Conservation (phyloP, 768 basidiomycete species). For the Mycena kentingensis region DNA sequence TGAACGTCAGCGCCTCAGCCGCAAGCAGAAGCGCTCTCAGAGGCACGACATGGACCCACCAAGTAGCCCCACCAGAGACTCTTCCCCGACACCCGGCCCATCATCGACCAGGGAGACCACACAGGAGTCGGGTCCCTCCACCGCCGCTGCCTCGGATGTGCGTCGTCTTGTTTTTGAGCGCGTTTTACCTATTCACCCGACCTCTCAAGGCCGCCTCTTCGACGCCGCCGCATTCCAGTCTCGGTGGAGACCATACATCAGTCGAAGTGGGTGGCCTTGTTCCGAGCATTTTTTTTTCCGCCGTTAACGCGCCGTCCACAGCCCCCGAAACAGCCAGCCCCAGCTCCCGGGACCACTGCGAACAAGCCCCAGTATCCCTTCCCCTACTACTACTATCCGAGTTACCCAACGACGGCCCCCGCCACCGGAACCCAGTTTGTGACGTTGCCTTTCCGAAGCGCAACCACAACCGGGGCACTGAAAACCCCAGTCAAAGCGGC, state of each 20-base stretch:
- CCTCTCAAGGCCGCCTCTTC: slow-evolving; percentile 38
- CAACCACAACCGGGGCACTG: slow-evolving; percentile 42
- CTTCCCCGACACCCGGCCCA: slow-evolving; percentile 51
- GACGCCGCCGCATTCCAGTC: slow-evolving; percentile 62
- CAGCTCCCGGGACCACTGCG: slow-evolving; percentile 29
- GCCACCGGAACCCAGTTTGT: slow-evolving; percentile 24
- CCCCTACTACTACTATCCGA: slow-evolving; percentile 39
- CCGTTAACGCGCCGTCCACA: no score
- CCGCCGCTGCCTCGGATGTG: slow-evolving; percentile 37
- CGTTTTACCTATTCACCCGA: slow-evolving; percentile 20
- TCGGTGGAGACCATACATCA: slow-evolving; percentile 59
- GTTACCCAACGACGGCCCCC: no score
- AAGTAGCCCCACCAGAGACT: slow-evolving; percentile 40
- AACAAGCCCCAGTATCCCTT: slow-evolving; percentile 31
- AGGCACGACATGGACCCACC: slow-evolving; percentile 42
- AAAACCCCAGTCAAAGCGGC: slow-evolving; percentile 45
- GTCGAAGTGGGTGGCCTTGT: slow-evolving; percentile 25
- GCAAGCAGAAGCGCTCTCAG: slow-evolving; percentile 52
- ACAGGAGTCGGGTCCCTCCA: slow-evolving; percentile 22
- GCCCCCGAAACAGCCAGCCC: no score
- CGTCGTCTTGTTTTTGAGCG: slow-evolving; percentile 37
- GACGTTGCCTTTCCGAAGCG: slow-evolving; percentile 33
- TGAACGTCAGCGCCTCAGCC: slow-evolving; percentile 65
- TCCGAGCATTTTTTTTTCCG: no score
- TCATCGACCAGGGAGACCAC: slow-evolving; percentile 58